Evolutionary conservation across 2,329 filamentous ascomycete species (phyloP).

Genomic region (Cadophora gregata): DNA sequence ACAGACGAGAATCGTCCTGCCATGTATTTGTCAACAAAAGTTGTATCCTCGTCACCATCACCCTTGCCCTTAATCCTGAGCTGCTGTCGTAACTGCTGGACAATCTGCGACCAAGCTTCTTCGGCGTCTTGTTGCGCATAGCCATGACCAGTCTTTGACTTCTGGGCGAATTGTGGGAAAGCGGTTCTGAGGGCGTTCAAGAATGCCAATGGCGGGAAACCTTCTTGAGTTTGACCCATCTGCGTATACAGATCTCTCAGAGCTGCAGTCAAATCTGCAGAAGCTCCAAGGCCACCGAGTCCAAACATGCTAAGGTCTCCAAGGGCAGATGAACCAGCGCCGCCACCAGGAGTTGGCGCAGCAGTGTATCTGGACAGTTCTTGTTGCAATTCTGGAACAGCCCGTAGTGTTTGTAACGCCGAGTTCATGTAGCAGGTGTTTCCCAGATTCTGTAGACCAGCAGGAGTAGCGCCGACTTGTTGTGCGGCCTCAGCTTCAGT

Average conservation of each 20-base stretch:
- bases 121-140: constrained; percentile 99
- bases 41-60: constrained; percentile 62
- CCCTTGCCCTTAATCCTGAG: constrained; percentile 66
- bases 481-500: constrained; percentile 89
- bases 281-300: constrained; percentile 51
- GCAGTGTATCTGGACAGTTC: constrained; percentile 70
- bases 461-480: constrained; percentile 82
- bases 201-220: constrained; percentile 85
- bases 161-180: constrained; percentile 94
- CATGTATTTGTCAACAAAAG: constrained; percentile 92
- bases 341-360: constrained; percentile 37
- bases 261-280: constrained; percentile 75
- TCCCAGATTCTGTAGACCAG: constrained; percentile 88
- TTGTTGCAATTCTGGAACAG: constrained; percentile 89
- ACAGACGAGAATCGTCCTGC: constrained; percentile 79
- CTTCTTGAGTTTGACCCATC: constrained; percentile 87
- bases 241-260: constrained; percentile 84
- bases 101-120: constrained; percentile 96
- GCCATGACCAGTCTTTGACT: constrained; percentile 78
- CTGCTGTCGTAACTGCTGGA: constrained; percentile 81
- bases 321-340: constrained; percentile 40
- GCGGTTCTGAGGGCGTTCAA: constrained; percentile 77
- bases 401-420: constrained; percentile 87
- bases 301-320: constrained; percentile 53
- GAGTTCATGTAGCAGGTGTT: constrained; percentile 99